phyloP scores from a whole-genome alignment of 148 eudicot genomes.

The Chenopodium suecicum region DNA sequence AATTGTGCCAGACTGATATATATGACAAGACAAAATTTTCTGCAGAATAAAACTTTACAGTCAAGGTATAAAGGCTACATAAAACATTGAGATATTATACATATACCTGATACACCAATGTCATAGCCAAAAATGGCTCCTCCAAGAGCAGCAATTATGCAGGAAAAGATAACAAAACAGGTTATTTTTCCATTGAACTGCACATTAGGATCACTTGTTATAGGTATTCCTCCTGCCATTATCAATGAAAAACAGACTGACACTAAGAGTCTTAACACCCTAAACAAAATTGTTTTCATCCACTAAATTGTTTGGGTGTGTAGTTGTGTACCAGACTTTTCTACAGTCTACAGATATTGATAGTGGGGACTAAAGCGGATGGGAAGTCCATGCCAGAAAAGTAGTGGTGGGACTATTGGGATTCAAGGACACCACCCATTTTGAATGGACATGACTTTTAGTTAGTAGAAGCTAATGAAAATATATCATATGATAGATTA shows the following conservation, averaged over 20 bases:
- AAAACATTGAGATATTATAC: background rate
- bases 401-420: background rate
- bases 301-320: background rate
- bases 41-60: background rate
- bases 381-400: background rate
- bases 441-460: background rate
- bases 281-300: background rate
- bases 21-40: background rate
- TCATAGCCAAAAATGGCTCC: slow-evolving; percentile 49
- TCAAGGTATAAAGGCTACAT: no score
- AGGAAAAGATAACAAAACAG: slow-evolving; percentile 24
- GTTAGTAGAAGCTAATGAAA: no score
- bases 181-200: slow-evolving; percentile 24
- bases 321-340: background rate
- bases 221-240: slow-evolving; percentile 21
- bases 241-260: background rate
- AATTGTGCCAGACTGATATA: background rate
- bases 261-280: background rate
- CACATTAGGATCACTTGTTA: background rate
- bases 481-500: no score
- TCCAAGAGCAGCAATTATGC: slow-evolving; percentile 44
- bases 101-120: slow-evolving; percentile 45
- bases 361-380: background rate
- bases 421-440: background rate
- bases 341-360: background rate